Percentiles rank a stretch among this genome's conserved stretches.
Conservation (phyloP, 371 early-diverging fungal species). For the Mucor velutinosus region DNA sequence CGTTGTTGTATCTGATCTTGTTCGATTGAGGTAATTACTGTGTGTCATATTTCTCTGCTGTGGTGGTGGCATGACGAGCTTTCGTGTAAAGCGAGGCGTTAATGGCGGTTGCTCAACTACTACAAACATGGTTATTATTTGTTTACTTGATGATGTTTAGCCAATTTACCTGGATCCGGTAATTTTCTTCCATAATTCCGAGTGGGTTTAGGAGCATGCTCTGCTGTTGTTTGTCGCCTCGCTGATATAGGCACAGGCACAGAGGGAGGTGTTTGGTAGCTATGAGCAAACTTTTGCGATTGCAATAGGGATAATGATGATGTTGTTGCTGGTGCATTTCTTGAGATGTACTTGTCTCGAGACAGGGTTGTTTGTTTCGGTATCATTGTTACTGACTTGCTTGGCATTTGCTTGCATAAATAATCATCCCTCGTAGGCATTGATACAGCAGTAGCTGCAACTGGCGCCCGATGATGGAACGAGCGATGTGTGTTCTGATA, state of each 20-base stretch:
- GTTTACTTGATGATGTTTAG: neutral
- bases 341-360: neutral
- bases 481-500: neutral
- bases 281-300: neutral
- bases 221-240: neutral
- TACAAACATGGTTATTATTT: neutral
- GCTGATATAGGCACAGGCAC: neutral
- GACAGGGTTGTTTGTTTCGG: neutral
- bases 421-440: neutral
- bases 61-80: neutral
- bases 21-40: neutral
- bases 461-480: neutral
- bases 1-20: constrained; percentile 1
- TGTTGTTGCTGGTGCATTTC: neutral
- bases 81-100: neutral
- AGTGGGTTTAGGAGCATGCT: neutral
- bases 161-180: neutral
- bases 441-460: neutral
- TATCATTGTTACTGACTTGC: neutral
- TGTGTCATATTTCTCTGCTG: neutral
- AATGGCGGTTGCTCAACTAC: neutral
- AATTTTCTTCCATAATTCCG: neutral
- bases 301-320: neutral
- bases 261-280: neutral
- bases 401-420: neutral